A percentile compares a stretch with the other conserved stretches of the same genome.
Conservation (phyloP, 345 rosid species). For the Bruguiera parviflora region DNA sequence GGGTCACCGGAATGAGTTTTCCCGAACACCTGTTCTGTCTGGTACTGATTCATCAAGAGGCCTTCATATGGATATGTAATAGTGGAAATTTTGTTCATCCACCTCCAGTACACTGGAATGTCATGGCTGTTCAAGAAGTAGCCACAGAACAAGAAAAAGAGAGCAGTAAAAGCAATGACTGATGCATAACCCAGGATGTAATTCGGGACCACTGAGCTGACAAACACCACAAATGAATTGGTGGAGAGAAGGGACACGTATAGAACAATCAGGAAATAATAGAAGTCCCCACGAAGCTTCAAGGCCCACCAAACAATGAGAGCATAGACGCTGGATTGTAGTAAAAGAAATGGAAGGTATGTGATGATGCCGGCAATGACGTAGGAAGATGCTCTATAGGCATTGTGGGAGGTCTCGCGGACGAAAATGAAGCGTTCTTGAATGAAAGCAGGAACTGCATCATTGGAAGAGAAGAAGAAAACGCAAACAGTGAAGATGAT, state of each 20-base stretch:
- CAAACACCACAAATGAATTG: slow-evolving; percentile 69
- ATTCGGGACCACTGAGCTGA: slow-evolving; percentile 65
- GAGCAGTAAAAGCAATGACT: slow-evolving; percentile 63
- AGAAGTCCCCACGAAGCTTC: slow-evolving; percentile 44
- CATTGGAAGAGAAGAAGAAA: slow-evolving; percentile 75
- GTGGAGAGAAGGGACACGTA: slow-evolving; percentile 58
- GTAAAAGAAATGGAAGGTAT: slow-evolving; percentile 54
- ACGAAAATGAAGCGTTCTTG: slow-evolving; percentile 50
- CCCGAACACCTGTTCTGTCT: slow-evolving; percentile 28
- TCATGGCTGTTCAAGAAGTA: slow-evolving; percentile 54
- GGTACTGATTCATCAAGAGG: slow-evolving; percentile 60
- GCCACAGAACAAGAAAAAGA: slow-evolving; percentile 68
- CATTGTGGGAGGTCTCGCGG: slow-evolving; percentile 60
- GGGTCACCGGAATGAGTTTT: not conserved
- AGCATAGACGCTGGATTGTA: slow-evolving; percentile 55
- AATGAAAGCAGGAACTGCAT: slow-evolving; percentile 67
- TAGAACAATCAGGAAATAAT: slow-evolving; percentile 52
- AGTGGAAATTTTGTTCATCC: slow-evolving; percentile 74
- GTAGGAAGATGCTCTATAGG: slow-evolving; percentile 60
- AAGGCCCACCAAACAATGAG: slow-evolving; percentile 54
- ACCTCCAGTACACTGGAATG: slow-evolving; percentile 48
- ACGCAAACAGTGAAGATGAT: slow-evolving; percentile 61
- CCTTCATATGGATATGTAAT: slow-evolving; percentile 70
- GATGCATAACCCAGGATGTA: slow-evolving; percentile 62
- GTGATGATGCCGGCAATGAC: slow-evolving; percentile 58